A percentile compares a stretch with the other conserved stretches of the same genome.
These are phyloP conservation scores for Clitopilus hobsonii DNA, from an alignment of 768 basidiomycete genomes.

Conservation along the genomic window DNA sequence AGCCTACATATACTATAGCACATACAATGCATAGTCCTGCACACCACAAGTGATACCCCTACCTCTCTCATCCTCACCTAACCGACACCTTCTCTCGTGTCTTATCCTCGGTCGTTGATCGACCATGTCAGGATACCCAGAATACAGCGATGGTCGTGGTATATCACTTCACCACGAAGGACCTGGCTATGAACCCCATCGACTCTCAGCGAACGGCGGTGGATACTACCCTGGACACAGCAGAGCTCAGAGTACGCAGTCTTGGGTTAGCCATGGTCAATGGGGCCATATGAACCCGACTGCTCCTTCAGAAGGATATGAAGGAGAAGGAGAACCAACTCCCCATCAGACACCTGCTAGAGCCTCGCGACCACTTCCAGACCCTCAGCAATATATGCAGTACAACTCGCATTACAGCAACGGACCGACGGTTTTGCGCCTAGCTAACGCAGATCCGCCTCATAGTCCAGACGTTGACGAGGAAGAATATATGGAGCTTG, in stretches of 20 bases:
- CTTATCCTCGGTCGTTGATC: neutral
- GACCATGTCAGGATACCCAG: neutral
- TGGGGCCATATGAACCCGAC: slow-evolving; percentile 27
- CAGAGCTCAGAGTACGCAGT: slow-evolving; percentile 24
- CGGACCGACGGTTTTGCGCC: slow-evolving; percentile 9
- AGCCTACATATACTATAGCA: neutral
- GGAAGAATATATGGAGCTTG: slow-evolving; percentile 25
- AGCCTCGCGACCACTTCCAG: slow-evolving; percentile 24
- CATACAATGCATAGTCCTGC: neutral
- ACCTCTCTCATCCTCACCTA: too few species aligned
- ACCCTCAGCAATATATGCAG: slow-evolving; percentile 11
- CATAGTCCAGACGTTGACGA: slow-evolving; percentile 21
- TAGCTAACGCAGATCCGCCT: slow-evolving; percentile 17
- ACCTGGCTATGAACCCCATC: neutral
- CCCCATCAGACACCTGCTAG: slow-evolving; percentile 17
- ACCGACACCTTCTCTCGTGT: neutral
- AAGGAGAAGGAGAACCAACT: too few species aligned
- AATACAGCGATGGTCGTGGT: neutral
- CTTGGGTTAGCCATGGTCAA: slow-evolving; percentile 37
- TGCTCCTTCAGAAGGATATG: slow-evolving; percentile 17
- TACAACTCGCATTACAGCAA: slow-evolving; percentile 10
- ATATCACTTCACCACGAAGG: neutral
- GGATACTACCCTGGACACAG: neutral
- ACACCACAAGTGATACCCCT: too few species aligned
- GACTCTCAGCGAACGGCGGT: neutral